Evolutionary conservation across 2,329 filamentous ascomycete genomes (phyloP).

Genomic region (Talaromyces sp.): DNA sequence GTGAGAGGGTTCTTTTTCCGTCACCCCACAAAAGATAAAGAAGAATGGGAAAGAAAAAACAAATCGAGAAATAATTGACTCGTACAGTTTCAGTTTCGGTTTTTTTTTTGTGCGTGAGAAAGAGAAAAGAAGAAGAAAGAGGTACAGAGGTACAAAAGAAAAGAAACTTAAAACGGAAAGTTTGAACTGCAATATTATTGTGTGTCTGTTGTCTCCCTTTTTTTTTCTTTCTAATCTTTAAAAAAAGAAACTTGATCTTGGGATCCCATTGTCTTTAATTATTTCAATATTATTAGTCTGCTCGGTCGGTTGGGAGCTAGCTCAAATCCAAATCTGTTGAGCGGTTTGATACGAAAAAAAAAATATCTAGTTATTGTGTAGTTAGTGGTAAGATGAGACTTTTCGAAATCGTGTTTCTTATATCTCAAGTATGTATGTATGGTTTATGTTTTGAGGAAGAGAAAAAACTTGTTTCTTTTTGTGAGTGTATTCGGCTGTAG

Average conservation of each 20-base stretch:
- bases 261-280: neutral
- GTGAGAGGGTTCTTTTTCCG: neutral
- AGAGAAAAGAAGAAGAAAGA: neutral
- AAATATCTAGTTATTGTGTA: neutral
- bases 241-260: neutral
- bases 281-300: neutral
- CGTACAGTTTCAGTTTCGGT: neutral
- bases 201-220: neutral
- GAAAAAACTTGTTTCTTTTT: no score
- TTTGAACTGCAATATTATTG: neutral
- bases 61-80: neutral
- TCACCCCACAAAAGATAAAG: neutral
- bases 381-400: neutral
- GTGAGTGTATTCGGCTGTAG: no score
- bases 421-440: no score
- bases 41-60: neutral
- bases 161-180: neutral
- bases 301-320: neutral
- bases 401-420: no score
- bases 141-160: neutral
- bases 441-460: no score
- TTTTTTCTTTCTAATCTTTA: neutral
- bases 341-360: neutral
- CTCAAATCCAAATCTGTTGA: neutral
- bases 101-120: neutral